These are phyloP conservation scores for Metarhizium robertsii DNA, from an alignment of 2,329 filamentous ascomycete genomes.

Conservation along the genomic window DNA sequence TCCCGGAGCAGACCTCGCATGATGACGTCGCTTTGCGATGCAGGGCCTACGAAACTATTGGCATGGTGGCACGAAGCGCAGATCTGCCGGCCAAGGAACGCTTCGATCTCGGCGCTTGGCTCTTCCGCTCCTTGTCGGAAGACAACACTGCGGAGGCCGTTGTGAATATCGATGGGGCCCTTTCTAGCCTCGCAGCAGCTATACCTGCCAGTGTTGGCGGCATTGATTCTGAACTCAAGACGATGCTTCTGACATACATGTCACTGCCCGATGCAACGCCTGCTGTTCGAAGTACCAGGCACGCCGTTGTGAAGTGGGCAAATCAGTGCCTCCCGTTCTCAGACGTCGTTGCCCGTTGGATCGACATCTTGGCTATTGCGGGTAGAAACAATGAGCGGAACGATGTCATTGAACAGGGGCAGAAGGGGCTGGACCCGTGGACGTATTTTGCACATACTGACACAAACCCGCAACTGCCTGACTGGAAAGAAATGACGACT, in stretches of 20 bases:
- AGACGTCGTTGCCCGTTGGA: constrained; percentile 75
- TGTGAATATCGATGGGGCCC: constrained; percentile 79
- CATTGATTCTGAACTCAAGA: constrained; percentile 26
- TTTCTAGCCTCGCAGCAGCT: constrained; percentile 59
- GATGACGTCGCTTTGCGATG: constrained; percentile 62
- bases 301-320: constrained; percentile 78
- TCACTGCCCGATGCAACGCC: constrained; percentile 36
- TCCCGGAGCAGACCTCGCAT: constrained; percentile 44
- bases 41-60: constrained; percentile 85
- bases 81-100: constrained; percentile 44
- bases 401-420: constrained; percentile 83
- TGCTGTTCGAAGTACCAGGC: constrained; percentile 65
- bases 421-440: constrained; percentile 71
- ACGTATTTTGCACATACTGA: constrained; percentile 37
- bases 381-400: constrained; percentile 58
- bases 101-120: constrained; percentile 55
- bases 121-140: constrained; percentile 74
- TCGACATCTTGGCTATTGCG: constrained; percentile 73
- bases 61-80: constrained; percentile 62
- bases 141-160: constrained; percentile 69
- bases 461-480: constrained; percentile 31
- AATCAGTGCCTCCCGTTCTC: constrained; percentile 78
- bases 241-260: constrained; percentile 62
- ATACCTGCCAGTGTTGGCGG: constrained; percentile 27
- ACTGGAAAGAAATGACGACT: constrained; percentile 41